Base-by-base conservation (phyloP, 1,284 basidiomycete species). In the Lentinula novae-zelandiae region DNA sequence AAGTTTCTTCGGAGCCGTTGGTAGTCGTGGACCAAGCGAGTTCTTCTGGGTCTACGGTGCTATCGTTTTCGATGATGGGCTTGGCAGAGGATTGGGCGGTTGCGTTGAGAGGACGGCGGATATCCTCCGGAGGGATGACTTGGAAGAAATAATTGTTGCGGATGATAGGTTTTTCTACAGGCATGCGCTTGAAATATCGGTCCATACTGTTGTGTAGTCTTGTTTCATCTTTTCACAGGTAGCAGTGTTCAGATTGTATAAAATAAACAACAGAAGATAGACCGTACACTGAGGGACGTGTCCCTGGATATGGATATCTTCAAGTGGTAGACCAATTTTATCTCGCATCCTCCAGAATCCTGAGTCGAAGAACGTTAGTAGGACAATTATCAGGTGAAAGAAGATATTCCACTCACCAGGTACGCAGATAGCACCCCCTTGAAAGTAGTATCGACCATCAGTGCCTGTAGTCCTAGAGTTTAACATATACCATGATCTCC, bases 341-440 rank as follows among this genome's bases (percentile, higher is more conserved):
- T 92, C 90, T 61, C 81, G 69, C 71, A 93, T 78, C 22, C 90
- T 78, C 92, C 92, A 93, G 65, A 83, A 87, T 7, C 91, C 89
- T 90, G 65, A 57, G 17, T 20, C 6, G 15, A 48, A 61, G 34
- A 50, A 44, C 53, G 38, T 63, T 53, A 61, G 36, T 56, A 36
- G 17, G 22, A 31, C 5, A 33, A 5, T 15, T 3, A 34, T 9
- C 31, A 3, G 15, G 27, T 20, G 1, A 44, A 3, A 9, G 20
- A 46, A 22, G 9, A 3, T 20, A 3, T 33, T 20, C 48, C 10
- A 64, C 74, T 64, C 58, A 82, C 88, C 87, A 63, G 88, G 78
- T 10, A 90, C 77, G 64, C 82, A 82, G 59, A 91, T 84, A 0
- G 83, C 83, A 8, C 89, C 90, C 38, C 83, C 87, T 68, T 90